phyloP scores from a whole-genome alignment of 1,284 basidiomycete species.

The Sphaerobolus stellatus region DNA sequence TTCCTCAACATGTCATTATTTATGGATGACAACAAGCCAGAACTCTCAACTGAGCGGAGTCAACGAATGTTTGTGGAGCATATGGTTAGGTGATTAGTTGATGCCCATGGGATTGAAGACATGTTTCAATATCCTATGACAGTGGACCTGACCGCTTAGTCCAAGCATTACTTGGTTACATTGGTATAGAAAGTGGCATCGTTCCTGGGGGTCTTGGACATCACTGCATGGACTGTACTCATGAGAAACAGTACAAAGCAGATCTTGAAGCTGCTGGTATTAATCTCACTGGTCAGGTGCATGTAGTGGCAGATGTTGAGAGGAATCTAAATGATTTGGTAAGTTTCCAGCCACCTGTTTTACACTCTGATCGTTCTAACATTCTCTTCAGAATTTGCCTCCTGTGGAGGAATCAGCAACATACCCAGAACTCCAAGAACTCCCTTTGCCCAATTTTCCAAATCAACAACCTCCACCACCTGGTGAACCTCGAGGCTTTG shows the following conservation, averaged over 20 bases:
- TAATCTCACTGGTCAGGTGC: conserved; percentile 7
- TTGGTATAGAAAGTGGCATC: not conserved
- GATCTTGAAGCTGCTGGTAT: conserved; percentile 12
- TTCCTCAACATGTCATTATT: not conserved
- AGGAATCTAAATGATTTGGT: not conserved
- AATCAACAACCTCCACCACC: not conserved
- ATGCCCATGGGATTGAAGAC: not conserved
- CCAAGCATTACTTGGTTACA: not conserved
- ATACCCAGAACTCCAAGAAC: not conserved
- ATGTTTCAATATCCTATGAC: not conserved
- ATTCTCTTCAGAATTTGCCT: no score
- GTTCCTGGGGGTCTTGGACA: conserved; percentile 3
- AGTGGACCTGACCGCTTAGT: not conserved
- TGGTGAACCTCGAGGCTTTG: conserved; percentile 16
- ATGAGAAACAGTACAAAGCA: conserved; percentile 19
- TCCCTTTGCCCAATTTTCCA: not conserved
- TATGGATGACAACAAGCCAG: not conserved
- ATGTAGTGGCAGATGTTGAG: conserved; percentile 2
- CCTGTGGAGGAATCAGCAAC: not conserved
- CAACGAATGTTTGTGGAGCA: not conserved
- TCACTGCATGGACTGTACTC: conserved; percentile 22
- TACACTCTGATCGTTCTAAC: not conserved
- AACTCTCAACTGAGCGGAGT: not conserved
- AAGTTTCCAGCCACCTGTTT: not conserved
- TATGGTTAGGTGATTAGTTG: not conserved